A percentile compares a stretch with the other conserved stretches of the same genome.
Evolutionary conservation across 768 basidiomycete genomes (phyloP).

Genomic region (Trametes sanguinea): DNA sequence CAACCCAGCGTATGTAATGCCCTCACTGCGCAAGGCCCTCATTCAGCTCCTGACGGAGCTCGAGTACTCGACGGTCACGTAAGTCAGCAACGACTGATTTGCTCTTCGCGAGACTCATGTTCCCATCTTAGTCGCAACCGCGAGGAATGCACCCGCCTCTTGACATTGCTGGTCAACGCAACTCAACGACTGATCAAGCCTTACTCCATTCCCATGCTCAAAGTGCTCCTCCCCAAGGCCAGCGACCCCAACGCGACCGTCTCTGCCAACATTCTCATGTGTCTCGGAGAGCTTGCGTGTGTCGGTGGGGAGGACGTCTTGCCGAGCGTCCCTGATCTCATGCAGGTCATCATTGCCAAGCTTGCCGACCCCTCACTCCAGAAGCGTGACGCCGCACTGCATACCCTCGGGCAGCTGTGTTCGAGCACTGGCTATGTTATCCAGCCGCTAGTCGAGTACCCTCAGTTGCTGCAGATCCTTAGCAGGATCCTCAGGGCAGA

Average conservation of each 20-base stretch:
- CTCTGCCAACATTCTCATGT: slow-evolving; percentile 89
- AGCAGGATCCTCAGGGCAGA: slow-evolving; percentile 87
- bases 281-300: slow-evolving; percentile 89
- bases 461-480: slow-evolving; percentile 83
- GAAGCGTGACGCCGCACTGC: slow-evolving; percentile 92
- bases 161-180: slow-evolving; percentile 87
- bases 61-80: slow-evolving; percentile 90
- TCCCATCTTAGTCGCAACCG: slow-evolving; percentile 61
- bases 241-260: slow-evolving; percentile 84
- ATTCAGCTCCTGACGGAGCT: slow-evolving; percentile 96
- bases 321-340: slow-evolving; percentile 80
- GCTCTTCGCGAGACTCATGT: slow-evolving; percentile 5
- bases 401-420: slow-evolving; percentile 93
- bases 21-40: slow-evolving; percentile 89
- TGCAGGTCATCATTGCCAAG: slow-evolving; percentile 86
- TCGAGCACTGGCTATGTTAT: slow-evolving; percentile 96
- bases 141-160: slow-evolving; percentile 89
- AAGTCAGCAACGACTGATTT: slow-evolving; percentile 40
- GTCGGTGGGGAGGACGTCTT: slow-evolving; percentile 93
- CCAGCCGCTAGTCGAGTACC: slow-evolving; percentile 85
- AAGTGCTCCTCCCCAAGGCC: slow-evolving; percentile 87
- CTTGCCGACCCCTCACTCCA: slow-evolving; percentile 86
- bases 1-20: slow-evolving; percentile 99
- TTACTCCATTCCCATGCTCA: slow-evolving; percentile 93
- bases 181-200: slow-evolving; percentile 94